phyloP scores from a whole-genome alignment of 441 rosid species.

The Gossypium gossypioides region DNA sequence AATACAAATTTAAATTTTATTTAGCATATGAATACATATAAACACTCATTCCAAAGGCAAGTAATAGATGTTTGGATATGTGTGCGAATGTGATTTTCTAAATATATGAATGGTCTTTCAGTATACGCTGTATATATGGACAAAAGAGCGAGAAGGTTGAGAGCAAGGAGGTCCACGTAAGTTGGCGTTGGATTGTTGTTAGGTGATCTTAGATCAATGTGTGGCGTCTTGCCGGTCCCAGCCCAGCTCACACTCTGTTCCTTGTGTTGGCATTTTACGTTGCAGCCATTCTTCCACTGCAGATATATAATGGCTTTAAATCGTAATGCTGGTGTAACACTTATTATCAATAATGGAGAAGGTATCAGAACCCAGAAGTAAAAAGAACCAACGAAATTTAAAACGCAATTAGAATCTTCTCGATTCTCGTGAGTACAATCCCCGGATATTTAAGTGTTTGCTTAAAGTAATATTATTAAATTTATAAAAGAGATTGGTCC shows the following conservation, averaged over 20 bases:
- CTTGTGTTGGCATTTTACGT: neutral
- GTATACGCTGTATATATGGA: neutral
- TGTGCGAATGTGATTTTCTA: neutral
- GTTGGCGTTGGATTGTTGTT: neutral
- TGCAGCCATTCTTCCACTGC: neutral
- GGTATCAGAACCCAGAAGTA: neutral
- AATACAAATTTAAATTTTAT: too few relatives aligned
- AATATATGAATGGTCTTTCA: neutral
- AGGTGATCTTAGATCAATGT: neutral
- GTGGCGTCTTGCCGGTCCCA: neutral
- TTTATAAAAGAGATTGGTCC: neutral
- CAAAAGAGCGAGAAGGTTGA: neutral
- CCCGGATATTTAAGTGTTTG: neutral
- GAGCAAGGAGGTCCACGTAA: neutral
- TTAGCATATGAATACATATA: too few relatives aligned
- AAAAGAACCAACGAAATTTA: neutral
- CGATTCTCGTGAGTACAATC: neutral
- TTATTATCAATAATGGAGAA: neutral
- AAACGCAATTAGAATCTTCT: neutral
- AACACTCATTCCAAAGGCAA: too few relatives aligned
- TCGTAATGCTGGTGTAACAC: constrained; percentile 1
- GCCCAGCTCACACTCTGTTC: neutral
- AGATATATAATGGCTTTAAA: neutral
- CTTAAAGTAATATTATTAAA: neutral
- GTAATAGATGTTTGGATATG: too few relatives aligned